A percentile compares a stretch with the other conserved stretches of the same genome.
phyloP scores from a whole-genome alignment of 352 stramenopile genomes.

The Phytophthora kernoviae region DNA sequence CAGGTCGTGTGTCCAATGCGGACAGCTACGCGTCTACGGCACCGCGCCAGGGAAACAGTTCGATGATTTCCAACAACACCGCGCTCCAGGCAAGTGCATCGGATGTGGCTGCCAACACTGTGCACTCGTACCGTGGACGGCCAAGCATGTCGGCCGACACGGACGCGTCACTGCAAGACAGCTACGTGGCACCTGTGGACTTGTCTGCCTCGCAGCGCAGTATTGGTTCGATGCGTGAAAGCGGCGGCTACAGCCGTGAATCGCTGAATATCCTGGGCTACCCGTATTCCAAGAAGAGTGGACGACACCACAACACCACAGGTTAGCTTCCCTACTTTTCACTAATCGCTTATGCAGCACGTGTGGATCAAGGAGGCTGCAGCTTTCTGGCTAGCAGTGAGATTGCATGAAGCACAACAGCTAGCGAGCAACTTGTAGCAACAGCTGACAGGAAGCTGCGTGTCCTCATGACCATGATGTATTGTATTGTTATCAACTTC shows the following conservation, averaged over 20 bases:
- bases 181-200: conserved; percentile 24
- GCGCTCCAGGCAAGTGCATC: conserved; percentile 20
- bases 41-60: conserved; percentile 32
- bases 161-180: conserved; percentile 26
- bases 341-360: conserved; percentile 15
- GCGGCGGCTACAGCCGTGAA: conserved; percentile 70
- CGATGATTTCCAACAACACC: conserved; percentile 36
- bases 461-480: conserved; percentile 3
- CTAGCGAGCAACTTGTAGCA: conserved; percentile 17
- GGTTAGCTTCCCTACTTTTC: conserved; percentile 35
- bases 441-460: conserved; percentile 27
- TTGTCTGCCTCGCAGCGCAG: conserved; percentile 33
- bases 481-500: conserved; percentile 37
- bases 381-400: conserved; percentile 28
- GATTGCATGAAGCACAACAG: conserved; percentile 12
- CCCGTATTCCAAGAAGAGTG: conserved; percentile 80
- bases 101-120: conserved; percentile 6
- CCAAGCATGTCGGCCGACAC: conserved; percentile 12
- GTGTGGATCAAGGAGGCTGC: conserved; percentile 12
- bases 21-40: conserved; percentile 40
- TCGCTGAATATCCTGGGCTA: conserved; percentile 86
- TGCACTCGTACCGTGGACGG: conserved; percentile 22
- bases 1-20: conserved; percentile 22
- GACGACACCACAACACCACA: conserved; percentile 57
- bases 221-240: conserved; percentile 52